Percentiles rank a stretch among this genome's conserved stretches.
These are phyloP conservation scores for Paulownia fortunei DNA, from an alignment of 257 asterid genomes.

Conservation along the genomic window DNA sequence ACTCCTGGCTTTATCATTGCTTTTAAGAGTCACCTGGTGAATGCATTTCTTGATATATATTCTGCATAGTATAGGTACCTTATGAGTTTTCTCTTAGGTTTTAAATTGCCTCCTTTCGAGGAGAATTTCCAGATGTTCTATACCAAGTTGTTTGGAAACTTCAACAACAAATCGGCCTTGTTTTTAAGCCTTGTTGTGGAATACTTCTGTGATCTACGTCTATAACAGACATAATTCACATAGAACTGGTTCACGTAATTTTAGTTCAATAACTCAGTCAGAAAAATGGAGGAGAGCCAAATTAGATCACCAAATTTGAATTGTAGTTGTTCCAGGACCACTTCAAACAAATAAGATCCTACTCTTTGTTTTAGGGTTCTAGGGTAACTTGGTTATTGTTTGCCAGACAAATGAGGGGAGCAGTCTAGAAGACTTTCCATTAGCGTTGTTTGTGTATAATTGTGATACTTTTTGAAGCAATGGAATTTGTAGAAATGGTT, in stretches of 20 bases:
- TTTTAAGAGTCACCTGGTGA: conserved; percentile 3
- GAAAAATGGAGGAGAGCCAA: background rate
- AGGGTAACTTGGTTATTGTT: background rate
- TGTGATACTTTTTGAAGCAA: conserved; percentile 11
- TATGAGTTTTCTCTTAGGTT: background rate
- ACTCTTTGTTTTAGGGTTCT: conserved; percentile 2
- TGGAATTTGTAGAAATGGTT: background rate
- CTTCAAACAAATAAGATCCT: background rate
- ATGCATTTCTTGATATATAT: background rate
- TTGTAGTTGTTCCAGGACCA: background rate
- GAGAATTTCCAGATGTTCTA: background rate
- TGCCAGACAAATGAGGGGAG: background rate
- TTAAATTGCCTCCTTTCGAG: background rate
- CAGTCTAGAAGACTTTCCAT: background rate
- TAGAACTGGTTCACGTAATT: background rate
- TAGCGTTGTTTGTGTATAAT: background rate
- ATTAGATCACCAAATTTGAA: background rate
- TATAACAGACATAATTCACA: conserved; percentile 4
- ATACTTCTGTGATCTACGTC: background rate
- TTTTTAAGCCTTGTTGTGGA: background rate
- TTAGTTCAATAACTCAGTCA: background rate
- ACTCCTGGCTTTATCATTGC: background rate
- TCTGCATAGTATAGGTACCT: background rate
- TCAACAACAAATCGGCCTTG: background rate
- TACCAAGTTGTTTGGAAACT: background rate